Evolutionary conservation across 2,329 filamentous ascomycete species (phyloP).

Genomic region (Leptographium flavum): DNA sequence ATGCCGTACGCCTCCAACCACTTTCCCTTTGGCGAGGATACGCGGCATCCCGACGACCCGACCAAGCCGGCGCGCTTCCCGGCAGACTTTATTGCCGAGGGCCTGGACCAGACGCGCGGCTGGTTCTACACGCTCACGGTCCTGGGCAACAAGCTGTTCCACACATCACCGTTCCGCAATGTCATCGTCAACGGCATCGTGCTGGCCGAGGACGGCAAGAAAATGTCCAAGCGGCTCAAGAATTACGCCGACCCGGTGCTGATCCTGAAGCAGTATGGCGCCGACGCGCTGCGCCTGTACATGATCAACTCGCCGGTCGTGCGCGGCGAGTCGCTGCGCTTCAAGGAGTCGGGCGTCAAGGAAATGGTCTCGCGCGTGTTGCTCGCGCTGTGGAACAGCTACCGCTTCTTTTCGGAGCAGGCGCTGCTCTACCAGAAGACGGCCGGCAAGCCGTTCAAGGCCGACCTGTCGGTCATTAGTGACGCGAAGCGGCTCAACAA

Average conservation of each 20-base stretch:
- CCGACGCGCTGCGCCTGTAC: slow-evolving; percentile 86
- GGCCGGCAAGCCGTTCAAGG: slow-evolving; percentile 60
- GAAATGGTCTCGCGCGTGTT: slow-evolving; percentile 89
- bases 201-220: slow-evolving; percentile 59
- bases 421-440: slow-evolving; percentile 77
- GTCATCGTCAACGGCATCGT: slow-evolving; percentile 42
- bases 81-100: slow-evolving; percentile 36
- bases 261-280: slow-evolving; percentile 78
- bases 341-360: slow-evolving; percentile 86
- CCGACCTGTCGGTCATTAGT: slow-evolving; percentile 46
- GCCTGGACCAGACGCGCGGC: slow-evolving; percentile 70
- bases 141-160: slow-evolving; percentile 60
- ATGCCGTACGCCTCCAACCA: slow-evolving; percentile 43
- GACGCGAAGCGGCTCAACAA: slow-evolving; percentile 36
- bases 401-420: slow-evolving; percentile 91
- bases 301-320: slow-evolving; percentile 95
- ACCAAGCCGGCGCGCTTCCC: slow-evolving; percentile 21
- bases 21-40: slow-evolving; percentile 57
- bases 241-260: slow-evolving; percentile 83
- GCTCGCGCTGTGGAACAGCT: slow-evolving; percentile 88
- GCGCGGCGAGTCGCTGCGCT: slow-evolving; percentile 74
- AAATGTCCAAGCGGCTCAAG: slow-evolving; percentile 95
- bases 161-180: slow-evolving; percentile 62
- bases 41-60: slow-evolving; percentile 67
- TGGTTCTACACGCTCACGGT: slow-evolving; percentile 95